Evolutionary conservation across 2,329 filamentous ascomycete genomes (phyloP), one percentile per base, ranked within the genome.

Genomic region (Cordyceps sp.): DNA sequence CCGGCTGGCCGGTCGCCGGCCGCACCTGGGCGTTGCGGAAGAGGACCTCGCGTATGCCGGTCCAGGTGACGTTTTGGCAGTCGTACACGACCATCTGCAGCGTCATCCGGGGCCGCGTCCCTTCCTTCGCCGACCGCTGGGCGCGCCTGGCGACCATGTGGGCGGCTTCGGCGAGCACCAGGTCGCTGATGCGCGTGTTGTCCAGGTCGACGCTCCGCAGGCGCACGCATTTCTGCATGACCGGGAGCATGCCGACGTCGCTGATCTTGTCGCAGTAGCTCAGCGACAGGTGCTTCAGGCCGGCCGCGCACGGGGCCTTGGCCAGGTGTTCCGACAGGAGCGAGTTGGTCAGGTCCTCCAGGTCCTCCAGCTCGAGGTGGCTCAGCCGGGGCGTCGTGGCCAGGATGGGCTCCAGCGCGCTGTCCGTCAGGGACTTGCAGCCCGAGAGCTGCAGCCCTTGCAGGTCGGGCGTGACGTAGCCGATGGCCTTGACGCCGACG

Each of bases 11-110:
- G 16, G 51, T 37, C 4, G 64, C 62, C 13, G 67, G 68, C 20
- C 66, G 69, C 28, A 82, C 64, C 45, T 85, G 79, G 10, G 82
- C 73, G 47, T 98, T 96, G 41, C 81, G 74, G 12, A 75, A 85
- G 3, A 96, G 63, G 2, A 96, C 72, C 53, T 93, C 84, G 30
- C 81, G 77, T 24, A 94, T 70, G 20, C 88, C 88, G 0, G 82
- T 81, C 88, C 88, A 96, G 1, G 84, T 93, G 4, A 96, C 74
- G 44, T 88, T 82, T 41, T 78, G 73, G 51, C 88, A 96, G 56
- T 98, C 90, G 49, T 90, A 98, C 7, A 88, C 76, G 1, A 86
- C 78, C 40, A 96, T 60, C 27, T 71, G 70, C 2, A 96, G 62
- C 7, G 81, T 80, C 13, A 80, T 51, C 24, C 54, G 53, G 3